A percentile compares a stretch with the other conserved stretches of the same genome.
These are phyloP conservation scores for Microcyclosporella mali DNA, from an alignment of 2,329 filamentous ascomycete genomes.

Conservation along the genomic window DNA sequence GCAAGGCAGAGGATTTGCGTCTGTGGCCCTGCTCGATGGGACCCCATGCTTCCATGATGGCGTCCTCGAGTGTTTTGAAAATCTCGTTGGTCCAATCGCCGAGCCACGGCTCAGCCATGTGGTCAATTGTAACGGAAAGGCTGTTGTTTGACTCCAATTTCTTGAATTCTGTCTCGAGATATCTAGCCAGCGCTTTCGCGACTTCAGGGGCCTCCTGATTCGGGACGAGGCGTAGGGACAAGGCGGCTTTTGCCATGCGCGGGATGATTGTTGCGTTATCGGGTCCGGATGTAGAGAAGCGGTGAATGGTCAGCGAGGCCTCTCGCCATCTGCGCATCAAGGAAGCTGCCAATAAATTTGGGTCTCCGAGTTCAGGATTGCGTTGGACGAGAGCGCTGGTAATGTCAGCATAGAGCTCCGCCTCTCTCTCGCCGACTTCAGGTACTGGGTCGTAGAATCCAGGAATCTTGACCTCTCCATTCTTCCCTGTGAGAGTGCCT, in stretches of 20 bases:
- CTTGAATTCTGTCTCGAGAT: constrained; percentile 65
- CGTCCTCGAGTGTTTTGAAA: constrained; percentile 79
- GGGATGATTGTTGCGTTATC: constrained; percentile 86
- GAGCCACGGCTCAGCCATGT: constrained; percentile 92
- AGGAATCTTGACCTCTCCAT: constrained; percentile 77
- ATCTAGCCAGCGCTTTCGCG: constrained; percentile 59
- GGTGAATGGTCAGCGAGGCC: constrained; percentile 87
- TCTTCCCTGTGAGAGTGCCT: constrained; percentile 70
- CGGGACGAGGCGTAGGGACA: constrained; percentile 87
- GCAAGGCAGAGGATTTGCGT: constrained; percentile 14
- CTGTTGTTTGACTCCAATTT: constrained; percentile 73
- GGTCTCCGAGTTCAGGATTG: constrained; percentile 58
- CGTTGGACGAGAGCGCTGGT: constrained; percentile 66
- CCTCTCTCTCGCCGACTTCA: constrained; percentile 67
- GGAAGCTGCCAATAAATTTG: constrained; percentile 69
- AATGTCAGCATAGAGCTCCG: constrained; percentile 77
- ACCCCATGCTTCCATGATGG: constrained; percentile 79
- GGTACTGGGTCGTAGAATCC: constrained; percentile 83
- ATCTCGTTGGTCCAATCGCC: constrained; percentile 78
- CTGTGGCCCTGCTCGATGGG: constrained; percentile 38
- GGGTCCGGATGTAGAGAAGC: constrained; percentile 85
- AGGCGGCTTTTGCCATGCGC: constrained; percentile 75
- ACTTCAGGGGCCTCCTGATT: constrained; percentile 84
- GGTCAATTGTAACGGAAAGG: constrained; percentile 77
- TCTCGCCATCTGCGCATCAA: constrained; percentile 94